phyloP scores from a whole-genome alignment of 2,329 filamentous ascomycete genomes.

The Penicillium sp. region DNA sequence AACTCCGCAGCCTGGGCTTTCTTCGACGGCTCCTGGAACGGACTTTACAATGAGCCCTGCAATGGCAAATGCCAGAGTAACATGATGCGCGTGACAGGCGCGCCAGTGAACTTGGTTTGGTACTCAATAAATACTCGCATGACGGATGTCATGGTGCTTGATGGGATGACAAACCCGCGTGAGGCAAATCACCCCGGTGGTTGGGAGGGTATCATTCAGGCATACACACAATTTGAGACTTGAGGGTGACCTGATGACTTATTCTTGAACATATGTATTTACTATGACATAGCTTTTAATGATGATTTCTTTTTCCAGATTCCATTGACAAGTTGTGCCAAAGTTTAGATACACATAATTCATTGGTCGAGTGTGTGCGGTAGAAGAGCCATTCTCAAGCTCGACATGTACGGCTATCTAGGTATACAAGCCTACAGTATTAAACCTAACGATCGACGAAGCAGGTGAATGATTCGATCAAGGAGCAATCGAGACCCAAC shows the following conservation, averaged over 20 bases:
- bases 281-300: slow-evolving; percentile 45
- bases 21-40: slow-evolving; percentile 31
- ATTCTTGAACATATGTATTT: not conserved
- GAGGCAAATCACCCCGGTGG: slow-evolving; percentile 29
- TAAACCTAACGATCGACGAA: too few species aligned
- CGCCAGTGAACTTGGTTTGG: slow-evolving; percentile 29
- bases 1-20: slow-evolving; percentile 37
- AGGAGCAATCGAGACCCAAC: too few species aligned
- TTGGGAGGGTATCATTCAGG: slow-evolving; percentile 32
- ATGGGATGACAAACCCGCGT: slow-evolving; percentile 25
- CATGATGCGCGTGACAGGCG: slow-evolving; percentile 31
- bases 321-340: too few species aligned
- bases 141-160: slow-evolving; percentile 32
- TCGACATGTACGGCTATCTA: too few species aligned
- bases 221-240: slow-evolving; percentile 23
- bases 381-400: too few species aligned
- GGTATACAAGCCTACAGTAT: too few species aligned
- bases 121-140: slow-evolving; percentile 32
- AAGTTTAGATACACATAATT: too few species aligned
- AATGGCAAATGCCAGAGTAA: slow-evolving; percentile 31
- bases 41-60: slow-evolving; percentile 30
- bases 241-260: not conserved
- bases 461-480: too few species aligned
- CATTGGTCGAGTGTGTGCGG: too few species aligned
- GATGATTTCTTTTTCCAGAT: too few species aligned